Percentiles rank a stretch among this genome's conserved stretches.
Evolutionary conservation across 768 basidiomycete genomes (phyloP).

Genomic region (Hebeloma cylindrosporum): DNA sequence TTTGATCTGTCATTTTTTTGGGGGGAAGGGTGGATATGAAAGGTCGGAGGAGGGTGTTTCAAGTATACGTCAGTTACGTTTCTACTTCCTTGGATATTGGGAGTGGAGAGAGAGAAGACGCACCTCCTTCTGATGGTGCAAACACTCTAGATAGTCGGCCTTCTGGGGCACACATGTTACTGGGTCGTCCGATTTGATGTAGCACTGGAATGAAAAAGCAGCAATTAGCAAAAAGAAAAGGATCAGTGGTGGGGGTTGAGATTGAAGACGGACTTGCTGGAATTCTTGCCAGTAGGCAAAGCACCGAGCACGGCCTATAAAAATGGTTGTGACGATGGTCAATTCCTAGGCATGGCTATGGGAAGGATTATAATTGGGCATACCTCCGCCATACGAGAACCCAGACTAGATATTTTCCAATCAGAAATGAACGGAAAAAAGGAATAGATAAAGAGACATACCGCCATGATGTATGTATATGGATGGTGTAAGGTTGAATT

Average conservation of each 20-base stretch:
- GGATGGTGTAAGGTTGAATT: conserved; percentile 15
- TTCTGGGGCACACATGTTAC: conserved; percentile 66
- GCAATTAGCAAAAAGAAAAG: conserved; percentile 5
- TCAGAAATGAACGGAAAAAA: background rate
- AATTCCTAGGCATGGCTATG: background rate
- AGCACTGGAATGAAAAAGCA: conserved; percentile 57
- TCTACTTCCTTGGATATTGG: too few relatives aligned
- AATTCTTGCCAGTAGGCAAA: conserved; percentile 94
- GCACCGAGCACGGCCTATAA: conserved; percentile 77
- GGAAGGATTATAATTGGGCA: conserved; percentile 4
- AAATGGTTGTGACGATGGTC: conserved; percentile 2
- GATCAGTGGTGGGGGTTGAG: too few relatives aligned
- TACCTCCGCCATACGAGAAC: conserved; percentile 47
- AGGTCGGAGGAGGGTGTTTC: background rate
- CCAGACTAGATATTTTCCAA: conserved; percentile 41
- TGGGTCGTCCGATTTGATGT: conserved; percentile 76
- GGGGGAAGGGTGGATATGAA: background rate
- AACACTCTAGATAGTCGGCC: conserved; percentile 90
- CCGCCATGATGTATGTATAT: conserved; percentile 35
- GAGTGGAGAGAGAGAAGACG: conserved; percentile 20
- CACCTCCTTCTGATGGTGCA: conserved; percentile 89
- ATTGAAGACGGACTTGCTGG: conserved; percentile 56
- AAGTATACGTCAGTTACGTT: too few relatives aligned
- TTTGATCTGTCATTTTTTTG: conserved; percentile 33
- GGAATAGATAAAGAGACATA: conserved; percentile 20